phyloP scores from a whole-genome alignment of 805 yeast species.

The Cyberlindnera galapagoensis region DNA sequence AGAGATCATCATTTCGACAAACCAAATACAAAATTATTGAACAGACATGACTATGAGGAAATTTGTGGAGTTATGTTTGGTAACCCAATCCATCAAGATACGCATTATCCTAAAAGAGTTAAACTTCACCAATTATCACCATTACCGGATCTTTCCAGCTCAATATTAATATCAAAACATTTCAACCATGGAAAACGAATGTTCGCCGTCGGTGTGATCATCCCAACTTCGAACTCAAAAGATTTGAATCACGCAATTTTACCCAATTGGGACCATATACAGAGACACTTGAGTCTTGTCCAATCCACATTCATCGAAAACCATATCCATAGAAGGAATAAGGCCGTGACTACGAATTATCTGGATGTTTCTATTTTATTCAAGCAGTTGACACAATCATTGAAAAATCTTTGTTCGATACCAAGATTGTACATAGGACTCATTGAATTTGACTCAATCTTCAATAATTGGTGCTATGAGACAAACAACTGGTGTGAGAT shows the following conservation, averaged over 20 bases:
- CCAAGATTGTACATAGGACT: conserved; percentile 33
- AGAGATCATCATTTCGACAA: conserved; percentile 18
- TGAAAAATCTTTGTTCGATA: conserved; percentile 25
- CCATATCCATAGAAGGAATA: conserved; percentile 8
- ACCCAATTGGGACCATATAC: conserved; percentile 28
- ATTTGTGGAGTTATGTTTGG: conserved; percentile 35
- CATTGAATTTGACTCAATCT: conserved; percentile 18
- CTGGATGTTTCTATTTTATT: conserved; percentile 22
- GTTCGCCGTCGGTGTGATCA: conserved; percentile 29
- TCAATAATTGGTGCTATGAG: conserved; percentile 33
- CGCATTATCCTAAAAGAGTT: conserved; percentile 19
- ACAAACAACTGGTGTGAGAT: conserved; percentile 36
- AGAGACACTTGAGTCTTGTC: conserved; percentile 24
- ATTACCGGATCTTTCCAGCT: conserved; percentile 23
- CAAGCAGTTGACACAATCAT: conserved; percentile 26
- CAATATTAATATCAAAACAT: conserved; percentile 28
- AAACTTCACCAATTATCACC: conserved; percentile 24
- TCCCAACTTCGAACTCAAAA: conserved; percentile 19
- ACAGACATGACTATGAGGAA: conserved; percentile 14
- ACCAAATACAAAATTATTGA: conserved; percentile 5
- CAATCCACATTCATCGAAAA: conserved; percentile 23
- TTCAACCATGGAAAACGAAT: conserved; percentile 24
- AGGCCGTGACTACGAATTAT: conserved; percentile 6
- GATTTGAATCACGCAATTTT: conserved; percentile 24
- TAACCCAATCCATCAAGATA: conserved; percentile 28